phyloP scores from a whole-genome alignment of 345 rosid genomes.

The Sonneratia caseolaris region DNA sequence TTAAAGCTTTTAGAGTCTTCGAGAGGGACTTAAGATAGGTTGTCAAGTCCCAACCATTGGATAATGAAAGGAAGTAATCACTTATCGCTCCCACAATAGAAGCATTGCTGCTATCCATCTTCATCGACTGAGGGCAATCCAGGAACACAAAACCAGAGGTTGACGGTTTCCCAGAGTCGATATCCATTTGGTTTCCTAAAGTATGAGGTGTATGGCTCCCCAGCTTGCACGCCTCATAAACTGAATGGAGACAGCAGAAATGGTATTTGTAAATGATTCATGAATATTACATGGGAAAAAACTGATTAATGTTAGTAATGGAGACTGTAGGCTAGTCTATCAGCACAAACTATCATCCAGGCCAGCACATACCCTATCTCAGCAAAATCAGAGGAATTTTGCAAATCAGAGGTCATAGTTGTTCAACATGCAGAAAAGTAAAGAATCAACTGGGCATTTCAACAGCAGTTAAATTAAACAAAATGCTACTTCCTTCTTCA shows the following conservation, averaged over 20 bases:
- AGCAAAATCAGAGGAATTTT: neutral
- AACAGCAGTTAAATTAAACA: neutral
- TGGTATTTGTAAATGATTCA: constrained; percentile 6
- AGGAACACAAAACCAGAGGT: constrained; percentile 78
- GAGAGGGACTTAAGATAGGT: constrained; percentile 94
- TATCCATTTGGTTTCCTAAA: constrained; percentile 78
- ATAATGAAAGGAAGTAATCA: constrained; percentile 91
- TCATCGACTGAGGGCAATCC: constrained; percentile 97
- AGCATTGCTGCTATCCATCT: constrained; percentile 84
- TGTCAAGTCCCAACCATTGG: constrained; percentile 95
- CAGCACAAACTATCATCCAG: neutral
- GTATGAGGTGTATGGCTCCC: constrained; percentile 88
- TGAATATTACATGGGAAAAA: neutral
- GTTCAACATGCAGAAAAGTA: neutral
- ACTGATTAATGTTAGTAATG: no score
- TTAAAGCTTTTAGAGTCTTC: constrained; percentile 70
- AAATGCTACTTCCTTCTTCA: neutral
- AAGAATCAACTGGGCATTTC: neutral
- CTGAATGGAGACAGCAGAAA: constrained; percentile 22
- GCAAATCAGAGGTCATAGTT: neutral
- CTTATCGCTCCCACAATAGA: constrained; percentile 96
- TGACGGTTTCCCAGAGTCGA: constrained; percentile 56
- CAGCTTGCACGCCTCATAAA: constrained; percentile 87
- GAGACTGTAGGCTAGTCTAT: neutral
- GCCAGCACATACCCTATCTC: neutral